Conservation (phyloP, 768 basidiomycete genomes). For the Amanita pseudoporphyria region DNA sequence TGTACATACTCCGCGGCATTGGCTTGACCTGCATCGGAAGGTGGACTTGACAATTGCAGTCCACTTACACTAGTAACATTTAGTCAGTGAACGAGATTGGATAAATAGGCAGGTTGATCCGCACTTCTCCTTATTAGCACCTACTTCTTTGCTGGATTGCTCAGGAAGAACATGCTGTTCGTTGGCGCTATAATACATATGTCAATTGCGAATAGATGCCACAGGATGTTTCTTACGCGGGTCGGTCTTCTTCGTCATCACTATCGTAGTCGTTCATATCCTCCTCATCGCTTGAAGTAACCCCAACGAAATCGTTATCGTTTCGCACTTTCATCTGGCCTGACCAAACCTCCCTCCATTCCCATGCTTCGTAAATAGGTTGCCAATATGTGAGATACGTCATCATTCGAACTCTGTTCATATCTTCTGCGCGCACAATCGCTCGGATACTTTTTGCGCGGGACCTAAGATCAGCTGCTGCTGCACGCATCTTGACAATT, state of each 20-base stretch:
- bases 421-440: slow-evolving; percentile 10
- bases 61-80: background rate
- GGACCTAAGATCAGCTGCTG: slow-evolving; percentile 6
- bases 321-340: slow-evolving; percentile 8
- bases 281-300: slow-evolving; percentile 12
- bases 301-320: slow-evolving; percentile 6
- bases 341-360: slow-evolving; percentile 13
- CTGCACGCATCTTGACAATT: slow-evolving; percentile 5
- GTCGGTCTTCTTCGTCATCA: background rate
- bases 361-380: slow-evolving; percentile 9
- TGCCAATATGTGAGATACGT: slow-evolving; percentile 12
- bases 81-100: background rate
- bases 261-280: background rate
- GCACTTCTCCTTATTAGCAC: background rate
- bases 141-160: too few species aligned
- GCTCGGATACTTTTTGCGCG: slow-evolving; percentile 8
- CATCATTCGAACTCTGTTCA: slow-evolving; percentile 11
- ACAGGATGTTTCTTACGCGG: background rate
- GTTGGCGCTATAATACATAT: background rate
- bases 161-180: background rate
- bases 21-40: background rate
- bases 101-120: background rate
- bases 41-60: background rate
- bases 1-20: background rate
- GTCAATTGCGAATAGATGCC: background rate